Evolutionary conservation across 805 yeast species (phyloP), one percentile per base, ranked within the genome.

Genomic region (Allodekkera sacchari): DNA sequence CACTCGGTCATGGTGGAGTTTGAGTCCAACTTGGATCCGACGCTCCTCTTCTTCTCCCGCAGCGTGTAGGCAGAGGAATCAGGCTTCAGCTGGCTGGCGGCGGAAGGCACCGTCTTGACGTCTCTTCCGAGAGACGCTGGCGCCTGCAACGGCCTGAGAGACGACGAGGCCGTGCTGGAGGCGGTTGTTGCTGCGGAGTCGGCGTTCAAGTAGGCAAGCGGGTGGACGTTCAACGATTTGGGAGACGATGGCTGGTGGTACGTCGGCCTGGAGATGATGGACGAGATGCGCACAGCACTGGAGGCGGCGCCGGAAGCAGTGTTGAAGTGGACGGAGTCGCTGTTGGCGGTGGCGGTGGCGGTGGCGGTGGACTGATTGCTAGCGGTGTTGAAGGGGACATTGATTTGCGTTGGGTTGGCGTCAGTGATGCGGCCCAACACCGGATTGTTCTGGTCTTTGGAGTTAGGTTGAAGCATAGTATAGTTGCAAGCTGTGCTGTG

Each of bases 131-230:
- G n/a, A n/a, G n/a, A n/a, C n/a, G n/a, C n/a, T n/a, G n/a, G n/a
- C n/a, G n/a, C n/a, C n/a, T n/a, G n/a, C n/a, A n/a, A n/a, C n/a
- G n/a, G n/a, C n/a, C n/a, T n/a, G n/a, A n/a, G 23, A 25, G 30
- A 12, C 10, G n/a, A 8, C 4, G 35, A 14, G 11, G 26, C 12
- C 5, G 31, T 25, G 13, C 15, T 21, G 18, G 31, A 18, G 12
- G 25, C 18, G 12, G 22, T 10, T 8, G 25, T 20, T 6, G 18
- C 17, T 7, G 18, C 21, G 7, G 34, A 31, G 22, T 48, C 50
- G 5, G 55, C 53, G 32, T 50, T 47, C 33, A 50, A 33, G 27
- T 50, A 52, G 12, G 53, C 41, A 13, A 52, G 50, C 3, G 57
- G 58, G 29, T 51, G 55, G 21, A 52, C 40, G 28, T 52, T 48